These are phyloP conservation scores for Rubroboletus pulcherrimus DNA, from an alignment of 768 basidiomycete genomes.

Conservation along the genomic window DNA sequence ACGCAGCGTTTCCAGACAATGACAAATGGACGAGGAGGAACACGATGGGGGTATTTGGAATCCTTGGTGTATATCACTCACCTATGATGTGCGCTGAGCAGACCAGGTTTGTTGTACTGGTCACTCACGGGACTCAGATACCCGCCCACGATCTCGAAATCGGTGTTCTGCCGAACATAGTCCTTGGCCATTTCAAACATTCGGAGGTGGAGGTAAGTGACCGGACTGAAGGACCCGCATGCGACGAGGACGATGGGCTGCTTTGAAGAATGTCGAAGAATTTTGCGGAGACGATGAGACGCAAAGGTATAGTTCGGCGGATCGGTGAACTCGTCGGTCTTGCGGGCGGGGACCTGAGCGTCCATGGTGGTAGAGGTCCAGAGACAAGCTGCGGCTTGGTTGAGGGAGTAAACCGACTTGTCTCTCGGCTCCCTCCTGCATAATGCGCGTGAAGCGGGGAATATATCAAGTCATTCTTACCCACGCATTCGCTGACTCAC, in stretches of 20 bases:
- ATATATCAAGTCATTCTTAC: slow-evolving; percentile 20
- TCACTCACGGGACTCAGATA: slow-evolving; percentile 97
- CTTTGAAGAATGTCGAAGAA: slow-evolving; percentile 59
- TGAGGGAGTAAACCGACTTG: neutral
- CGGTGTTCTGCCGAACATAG: slow-evolving; percentile 86
- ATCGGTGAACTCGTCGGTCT: slow-evolving; percentile 45
- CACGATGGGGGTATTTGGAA: neutral
- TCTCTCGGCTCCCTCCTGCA: neutral
- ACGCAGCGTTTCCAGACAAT: neutral
- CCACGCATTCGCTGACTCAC: slow-evolving; percentile 15
- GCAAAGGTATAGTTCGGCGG: slow-evolving; percentile 69
- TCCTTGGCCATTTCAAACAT: slow-evolving; percentile 99
- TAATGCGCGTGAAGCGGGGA: neutral
- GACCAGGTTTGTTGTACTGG: slow-evolving; percentile 93
- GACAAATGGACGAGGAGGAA: neutral
- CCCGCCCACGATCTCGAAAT: slow-evolving; percentile 91
- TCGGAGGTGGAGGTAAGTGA: slow-evolving; percentile 95
- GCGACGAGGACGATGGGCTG: slow-evolving; percentile 93
- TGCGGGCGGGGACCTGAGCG: slow-evolving; percentile 17
- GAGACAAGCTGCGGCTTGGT: neutral
- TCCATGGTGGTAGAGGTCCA: slow-evolving; percentile 26
- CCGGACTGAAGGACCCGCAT: slow-evolving; percentile 96
- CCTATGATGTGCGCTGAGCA: slow-evolving; percentile 86
- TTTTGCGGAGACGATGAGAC: slow-evolving; percentile 55
- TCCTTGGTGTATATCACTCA: slow-evolving; percentile 40